These are phyloP conservation scores for Aspergillus indologenus DNA, from an alignment of 495 filamentous ascomycete genomes.

Conservation along the genomic window DNA sequence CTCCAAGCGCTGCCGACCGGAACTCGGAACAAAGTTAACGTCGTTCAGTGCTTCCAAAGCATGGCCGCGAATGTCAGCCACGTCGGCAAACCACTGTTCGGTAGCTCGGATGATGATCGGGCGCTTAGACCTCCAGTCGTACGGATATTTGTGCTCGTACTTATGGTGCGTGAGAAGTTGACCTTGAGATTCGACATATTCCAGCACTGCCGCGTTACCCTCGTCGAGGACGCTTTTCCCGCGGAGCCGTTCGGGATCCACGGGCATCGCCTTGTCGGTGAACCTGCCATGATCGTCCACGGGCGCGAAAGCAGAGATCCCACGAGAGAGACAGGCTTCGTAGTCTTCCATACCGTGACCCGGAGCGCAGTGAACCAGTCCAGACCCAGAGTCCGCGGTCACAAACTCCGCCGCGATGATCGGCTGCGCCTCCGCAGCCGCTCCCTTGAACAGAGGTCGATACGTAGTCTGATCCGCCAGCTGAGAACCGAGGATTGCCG, in stretches of 20 bases:
- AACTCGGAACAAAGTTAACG: constrained; percentile 74
- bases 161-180: constrained; percentile 63
- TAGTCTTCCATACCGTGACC: constrained; percentile 98
- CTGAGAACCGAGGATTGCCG: constrained; percentile 60
- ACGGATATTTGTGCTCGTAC: constrained; percentile 89
- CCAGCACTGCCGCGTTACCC: constrained; percentile 66
- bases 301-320: constrained; percentile 70
- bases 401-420: constrained; percentile 85
- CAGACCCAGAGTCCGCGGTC: constrained; percentile 79
- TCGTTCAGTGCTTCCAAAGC: constrained; percentile 65
- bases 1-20: constrained; percentile 67
- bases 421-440: constrained; percentile 52
- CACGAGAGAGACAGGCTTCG: constrained; percentile 64
- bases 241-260: constrained; percentile 55
- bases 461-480: constrained; percentile 63
- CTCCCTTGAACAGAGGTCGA: constrained; percentile 58
- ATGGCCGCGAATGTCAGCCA: constrained; percentile 69
- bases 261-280: constrained; percentile 69
- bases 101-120: constrained; percentile 90
- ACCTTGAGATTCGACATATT: constrained; percentile 52
- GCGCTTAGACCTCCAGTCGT: constrained; percentile 93
- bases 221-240: constrained; percentile 60
- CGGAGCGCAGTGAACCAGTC: constrained; percentile 89
- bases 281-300: constrained; percentile 79
- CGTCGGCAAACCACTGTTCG: constrained; percentile 96